Evolutionary conservation across 768 basidiomycete species (phyloP).

Genomic region (Cyclocybe cylindracea): DNA sequence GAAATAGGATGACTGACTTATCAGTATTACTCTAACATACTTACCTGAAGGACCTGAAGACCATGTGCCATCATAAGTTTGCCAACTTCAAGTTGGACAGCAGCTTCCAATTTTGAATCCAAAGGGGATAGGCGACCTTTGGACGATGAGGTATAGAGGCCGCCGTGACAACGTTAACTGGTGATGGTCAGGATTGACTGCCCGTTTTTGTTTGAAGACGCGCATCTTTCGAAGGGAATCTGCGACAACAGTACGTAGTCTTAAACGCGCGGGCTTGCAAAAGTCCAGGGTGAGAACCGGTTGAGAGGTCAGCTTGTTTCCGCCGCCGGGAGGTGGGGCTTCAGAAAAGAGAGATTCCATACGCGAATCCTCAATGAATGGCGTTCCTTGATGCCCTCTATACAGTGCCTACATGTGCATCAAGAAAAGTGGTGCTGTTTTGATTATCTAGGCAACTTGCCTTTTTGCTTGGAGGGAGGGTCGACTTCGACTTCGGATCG

Average conservation of each 20-base stretch:
- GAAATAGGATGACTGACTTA: too few species aligned
- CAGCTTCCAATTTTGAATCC: too few species aligned
- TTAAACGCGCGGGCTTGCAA: slow-evolving; percentile 14
- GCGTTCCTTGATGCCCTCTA: slow-evolving; percentile 12
- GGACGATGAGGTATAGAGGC: slow-evolving; percentile 14
- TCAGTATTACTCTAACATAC: too few species aligned
- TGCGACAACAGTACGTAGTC: neutral
- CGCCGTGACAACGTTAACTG: slow-evolving; percentile 18
- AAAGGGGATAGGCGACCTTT: slow-evolving; percentile 18
- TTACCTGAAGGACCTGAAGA: too few species aligned
- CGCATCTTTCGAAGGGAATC: slow-evolving; percentile 4
- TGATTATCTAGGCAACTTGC: too few species aligned
- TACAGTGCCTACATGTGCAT: neutral
- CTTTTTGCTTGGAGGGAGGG: neutral
- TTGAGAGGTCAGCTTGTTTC: slow-evolving; percentile 9
- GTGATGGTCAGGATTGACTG: slow-evolving; percentile 8
- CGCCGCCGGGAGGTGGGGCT: slow-evolving; percentile 2
- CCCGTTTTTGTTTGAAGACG: slow-evolving; percentile 11
- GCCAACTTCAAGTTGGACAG: too few species aligned
- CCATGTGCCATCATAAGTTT: too few species aligned
- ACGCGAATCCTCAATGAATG: slow-evolving; percentile 7
- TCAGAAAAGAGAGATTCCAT: neutral
- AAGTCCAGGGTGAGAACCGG: neutral
- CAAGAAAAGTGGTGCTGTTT: too few species aligned
- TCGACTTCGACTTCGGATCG: neutral